These are phyloP conservation scores for Mycena olivaceomarginata DNA, from an alignment of 768 basidiomycete species.

Conservation along the genomic window DNA sequence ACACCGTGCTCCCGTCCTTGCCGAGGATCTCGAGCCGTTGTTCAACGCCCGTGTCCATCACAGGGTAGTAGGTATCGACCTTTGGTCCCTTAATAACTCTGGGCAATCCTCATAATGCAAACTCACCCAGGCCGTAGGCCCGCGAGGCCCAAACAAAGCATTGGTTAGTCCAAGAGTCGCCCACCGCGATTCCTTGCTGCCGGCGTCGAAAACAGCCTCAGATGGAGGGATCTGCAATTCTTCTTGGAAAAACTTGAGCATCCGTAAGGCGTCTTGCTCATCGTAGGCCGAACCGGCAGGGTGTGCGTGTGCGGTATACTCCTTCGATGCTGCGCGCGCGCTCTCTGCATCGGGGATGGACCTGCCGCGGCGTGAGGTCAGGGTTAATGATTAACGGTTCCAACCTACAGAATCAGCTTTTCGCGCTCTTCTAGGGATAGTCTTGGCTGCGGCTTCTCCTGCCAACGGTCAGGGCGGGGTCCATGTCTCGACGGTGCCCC, in stretches of 20 bases:
- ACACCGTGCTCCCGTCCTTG: constrained; percentile 69
- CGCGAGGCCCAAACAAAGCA: constrained; percentile 57
- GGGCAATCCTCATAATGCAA: background rate
- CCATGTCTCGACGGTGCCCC: background rate
- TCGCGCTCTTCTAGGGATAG: constrained; percentile 48
- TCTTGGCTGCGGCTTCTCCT: constrained; percentile 24
- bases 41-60: constrained; percentile 87
- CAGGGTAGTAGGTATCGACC: constrained; percentile 88
- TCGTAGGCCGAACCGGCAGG: constrained; percentile 81
- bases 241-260: constrained; percentile 81
- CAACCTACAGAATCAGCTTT: constrained; percentile 50
- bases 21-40: constrained; percentile 81
- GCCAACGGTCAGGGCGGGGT: background rate
- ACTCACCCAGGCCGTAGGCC: constrained; percentile 82
- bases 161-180: constrained; percentile 77
- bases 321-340: constrained; percentile 74
- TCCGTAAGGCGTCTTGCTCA: constrained; percentile 76
- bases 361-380: constrained; percentile 52
- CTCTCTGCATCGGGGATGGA: constrained; percentile 75
- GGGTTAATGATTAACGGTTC: background rate
- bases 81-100: background rate
- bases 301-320: constrained; percentile 82
- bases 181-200: constrained; percentile 78
- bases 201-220: constrained; percentile 83
- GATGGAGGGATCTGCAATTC: constrained; percentile 73